These are phyloP conservation scores for Lenzites betulinus DNA, from an alignment of 768 basidiomycete genomes.

Conservation along the genomic window DNA sequence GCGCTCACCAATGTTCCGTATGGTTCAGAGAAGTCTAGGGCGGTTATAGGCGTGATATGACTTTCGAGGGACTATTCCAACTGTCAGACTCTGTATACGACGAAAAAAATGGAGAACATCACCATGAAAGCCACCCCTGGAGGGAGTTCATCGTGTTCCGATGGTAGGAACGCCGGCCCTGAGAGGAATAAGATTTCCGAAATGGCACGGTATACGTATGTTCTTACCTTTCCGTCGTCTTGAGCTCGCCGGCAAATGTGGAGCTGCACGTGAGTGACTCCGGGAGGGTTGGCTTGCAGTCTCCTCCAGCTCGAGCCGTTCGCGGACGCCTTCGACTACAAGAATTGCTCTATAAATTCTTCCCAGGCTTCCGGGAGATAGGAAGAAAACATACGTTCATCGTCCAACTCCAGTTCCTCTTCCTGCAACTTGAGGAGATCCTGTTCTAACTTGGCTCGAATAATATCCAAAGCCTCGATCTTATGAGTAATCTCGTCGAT, in stretches of 20 bases:
- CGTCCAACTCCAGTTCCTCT: constrained; percentile 95
- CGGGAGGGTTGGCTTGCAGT: constrained; percentile 35
- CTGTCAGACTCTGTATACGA: constrained; percentile 14
- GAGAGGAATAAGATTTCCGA: neutral
- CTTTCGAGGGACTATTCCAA: constrained; percentile 71
- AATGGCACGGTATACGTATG: no score
- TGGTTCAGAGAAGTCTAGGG: constrained; percentile 95
- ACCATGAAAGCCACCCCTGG: constrained; percentile 98
- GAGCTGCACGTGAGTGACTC: constrained; percentile 32
- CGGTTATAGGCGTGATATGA: constrained; percentile 80
- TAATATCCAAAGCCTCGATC: constrained; percentile 81
- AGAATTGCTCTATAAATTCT: constrained; percentile 2
- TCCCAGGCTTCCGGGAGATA: neutral
- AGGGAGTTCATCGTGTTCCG: constrained; percentile 95
- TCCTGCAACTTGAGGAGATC: constrained; percentile 88
- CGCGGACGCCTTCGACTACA: constrained; percentile 86
- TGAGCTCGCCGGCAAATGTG: constrained; percentile 57
- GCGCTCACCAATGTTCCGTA: constrained; percentile 93
- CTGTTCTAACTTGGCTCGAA: constrained; percentile 77
- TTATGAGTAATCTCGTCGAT: constrained; percentile 88
- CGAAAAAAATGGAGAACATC: constrained; percentile 19
- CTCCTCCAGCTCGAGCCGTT: constrained; percentile 76
- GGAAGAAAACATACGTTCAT: constrained; percentile 70
- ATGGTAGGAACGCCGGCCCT: constrained; percentile 96
- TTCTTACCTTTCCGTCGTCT: constrained; percentile 65